phyloP scores from a whole-genome alignment of 768 basidiomycete genomes.

The Gymnopilus dilepis region DNA sequence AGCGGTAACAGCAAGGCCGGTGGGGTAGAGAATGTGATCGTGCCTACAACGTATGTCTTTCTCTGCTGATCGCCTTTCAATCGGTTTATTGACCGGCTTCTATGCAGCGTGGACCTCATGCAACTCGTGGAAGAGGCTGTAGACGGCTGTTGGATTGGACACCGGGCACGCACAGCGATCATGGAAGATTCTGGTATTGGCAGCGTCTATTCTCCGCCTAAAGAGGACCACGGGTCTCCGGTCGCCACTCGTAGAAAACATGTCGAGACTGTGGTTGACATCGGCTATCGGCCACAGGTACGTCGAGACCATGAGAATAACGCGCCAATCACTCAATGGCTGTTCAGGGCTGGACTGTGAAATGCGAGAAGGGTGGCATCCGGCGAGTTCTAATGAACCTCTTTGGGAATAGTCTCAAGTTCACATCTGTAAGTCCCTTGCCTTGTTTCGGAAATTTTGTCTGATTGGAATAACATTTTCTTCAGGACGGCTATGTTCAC shows the following conservation, averaged over 20 bases:
- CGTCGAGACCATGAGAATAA: conserved; percentile 24
- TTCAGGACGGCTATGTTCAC: conserved; percentile 85
- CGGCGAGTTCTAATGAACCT: conserved; percentile 93
- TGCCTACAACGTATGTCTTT: conserved; percentile 60
- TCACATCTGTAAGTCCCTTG: conserved; percentile 63
- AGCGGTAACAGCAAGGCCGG: conserved; percentile 85
- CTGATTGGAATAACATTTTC: conserved; percentile 6
- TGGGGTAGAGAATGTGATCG: conserved; percentile 77
- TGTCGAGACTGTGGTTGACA: conserved; percentile 90
- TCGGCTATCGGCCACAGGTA: conserved; percentile 74
- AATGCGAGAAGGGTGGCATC: conserved; percentile 92
- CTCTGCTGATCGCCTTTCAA: not conserved
- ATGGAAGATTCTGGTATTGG: conserved; percentile 82
- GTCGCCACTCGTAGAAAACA: conserved; percentile 45
- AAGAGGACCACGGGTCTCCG: conserved; percentile 51
- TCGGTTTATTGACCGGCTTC: conserved; percentile 9
- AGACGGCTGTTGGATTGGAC: conserved; percentile 94
- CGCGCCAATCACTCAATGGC: not conserved
- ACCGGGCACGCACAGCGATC: conserved; percentile 77
- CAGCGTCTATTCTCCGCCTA: conserved; percentile 89
- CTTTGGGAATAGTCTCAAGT: conserved; percentile 93
- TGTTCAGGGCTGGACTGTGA: conserved; percentile 79
- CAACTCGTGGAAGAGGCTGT: conserved; percentile 88
- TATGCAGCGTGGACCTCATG: conserved; percentile 70
- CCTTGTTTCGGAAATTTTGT: not conserved